Conservation (phyloP, 2,329 filamentous ascomycete species). For the Furcasterigmium furcatum region DNA sequence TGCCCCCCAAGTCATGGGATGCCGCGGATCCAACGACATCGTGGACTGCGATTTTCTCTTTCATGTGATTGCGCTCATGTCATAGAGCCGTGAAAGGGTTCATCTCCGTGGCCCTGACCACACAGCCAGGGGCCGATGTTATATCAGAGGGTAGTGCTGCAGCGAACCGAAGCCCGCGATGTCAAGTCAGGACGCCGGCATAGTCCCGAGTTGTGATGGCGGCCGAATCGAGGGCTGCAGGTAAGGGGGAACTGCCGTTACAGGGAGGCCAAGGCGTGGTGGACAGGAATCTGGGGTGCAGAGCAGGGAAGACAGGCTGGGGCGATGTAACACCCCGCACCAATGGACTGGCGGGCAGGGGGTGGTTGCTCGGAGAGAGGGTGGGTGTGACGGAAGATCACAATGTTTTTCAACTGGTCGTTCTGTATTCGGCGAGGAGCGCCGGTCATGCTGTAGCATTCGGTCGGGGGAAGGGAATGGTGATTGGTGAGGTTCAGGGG, state of each 20-base stretch:
- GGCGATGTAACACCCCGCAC: constrained; percentile 1
- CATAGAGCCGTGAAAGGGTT: too few species aligned
- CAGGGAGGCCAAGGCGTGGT: neutral
- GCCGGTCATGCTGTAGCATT: too few species aligned
- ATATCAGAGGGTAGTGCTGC: neutral
- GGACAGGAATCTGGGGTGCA: neutral
- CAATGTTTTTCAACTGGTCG: too few species aligned
- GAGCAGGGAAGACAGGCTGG: neutral
- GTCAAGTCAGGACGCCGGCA: neutral
- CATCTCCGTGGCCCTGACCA: too few species aligned
- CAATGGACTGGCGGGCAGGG: too few species aligned
- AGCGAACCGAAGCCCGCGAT: neutral
- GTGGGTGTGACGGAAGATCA: too few species aligned
- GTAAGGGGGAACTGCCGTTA: neutral
- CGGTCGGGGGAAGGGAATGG: too few species aligned
- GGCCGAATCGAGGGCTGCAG: neutral
- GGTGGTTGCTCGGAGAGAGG: too few species aligned
- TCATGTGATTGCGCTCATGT: neutral
- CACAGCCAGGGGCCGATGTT: neutral
- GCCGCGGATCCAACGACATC: neutral
- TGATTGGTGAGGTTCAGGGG: too few species aligned
- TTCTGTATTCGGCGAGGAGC: too few species aligned
- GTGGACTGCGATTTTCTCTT: too few species aligned
- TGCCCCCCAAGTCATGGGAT: neutral
- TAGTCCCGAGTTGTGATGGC: too few species aligned